phyloP scores from a whole-genome alignment of 192 early-diverging fungal species.

The Podila epicladia region DNA sequence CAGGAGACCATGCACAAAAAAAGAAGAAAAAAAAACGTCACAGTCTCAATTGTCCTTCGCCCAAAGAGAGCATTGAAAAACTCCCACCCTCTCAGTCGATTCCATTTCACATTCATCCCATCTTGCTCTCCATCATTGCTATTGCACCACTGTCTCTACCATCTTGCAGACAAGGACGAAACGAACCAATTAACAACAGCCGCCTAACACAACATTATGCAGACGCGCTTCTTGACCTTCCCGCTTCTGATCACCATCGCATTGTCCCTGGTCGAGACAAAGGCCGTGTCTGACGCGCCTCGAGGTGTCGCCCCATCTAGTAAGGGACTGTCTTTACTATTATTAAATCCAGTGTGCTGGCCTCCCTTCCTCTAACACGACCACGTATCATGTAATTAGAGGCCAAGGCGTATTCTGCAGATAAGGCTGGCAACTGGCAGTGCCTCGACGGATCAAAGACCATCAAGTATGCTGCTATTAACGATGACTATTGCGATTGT shows the following conservation, averaged over 20 bases:
- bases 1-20: too few relatives aligned
- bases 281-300: neutral
- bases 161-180: too few relatives aligned
- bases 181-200: too few relatives aligned
- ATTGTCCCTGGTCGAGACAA: conserved; percentile 13
- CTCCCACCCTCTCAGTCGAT: too few relatives aligned
- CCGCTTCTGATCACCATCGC: conserved; percentile 26
- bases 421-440: conserved; percentile 52
- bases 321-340: neutral
- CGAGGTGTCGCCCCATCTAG: conserved; percentile 41
- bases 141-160: too few relatives aligned
- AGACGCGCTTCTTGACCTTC: conserved; percentile 7
- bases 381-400: conserved; percentile 1
- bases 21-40: too few relatives aligned
- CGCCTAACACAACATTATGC: neutral
- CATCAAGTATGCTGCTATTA: conserved; percentile 79
- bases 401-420: conserved; percentile 14
- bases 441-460: conserved; percentile 81
- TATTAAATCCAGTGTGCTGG: neutral
- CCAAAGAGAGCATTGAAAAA: too few relatives aligned
- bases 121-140: too few relatives aligned
- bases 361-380: neutral
- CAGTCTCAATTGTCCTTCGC: too few relatives aligned
- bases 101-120: too few relatives aligned
- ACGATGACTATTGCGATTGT: conserved; percentile 99